phyloP scores from a whole-genome alignment of 106 monocot species.

The Phalaenopsis equestris region DNA sequence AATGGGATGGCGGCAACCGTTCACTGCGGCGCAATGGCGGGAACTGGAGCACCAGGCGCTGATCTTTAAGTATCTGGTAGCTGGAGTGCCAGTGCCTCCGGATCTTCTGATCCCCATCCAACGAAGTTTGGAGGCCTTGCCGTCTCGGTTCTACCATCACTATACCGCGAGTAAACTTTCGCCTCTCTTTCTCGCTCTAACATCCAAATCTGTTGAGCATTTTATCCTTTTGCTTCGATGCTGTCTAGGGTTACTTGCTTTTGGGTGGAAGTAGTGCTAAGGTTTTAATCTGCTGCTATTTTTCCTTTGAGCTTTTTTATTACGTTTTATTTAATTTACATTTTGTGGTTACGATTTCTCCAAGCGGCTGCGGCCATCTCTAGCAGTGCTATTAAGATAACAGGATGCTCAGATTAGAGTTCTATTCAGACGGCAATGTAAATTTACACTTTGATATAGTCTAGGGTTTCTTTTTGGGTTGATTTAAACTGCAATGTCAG shows the following conservation, averaged over 20 bases:
- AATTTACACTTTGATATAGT: neutral
- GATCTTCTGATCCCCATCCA: constrained; percentile 54
- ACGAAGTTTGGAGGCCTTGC: constrained; percentile 36
- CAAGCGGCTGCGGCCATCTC: neutral
- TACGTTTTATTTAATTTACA: no score
- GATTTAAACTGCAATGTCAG: neutral
- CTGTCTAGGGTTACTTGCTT: neutral
- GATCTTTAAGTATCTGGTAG: constrained; percentile 69
- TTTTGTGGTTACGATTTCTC: neutral
- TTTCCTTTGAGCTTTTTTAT: neutral
- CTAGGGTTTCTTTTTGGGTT: neutral
- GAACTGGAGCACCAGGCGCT: constrained; percentile 84
- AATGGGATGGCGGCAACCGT: constrained; percentile 28
- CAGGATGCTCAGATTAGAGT: no score
- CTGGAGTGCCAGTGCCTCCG: constrained; percentile 62
- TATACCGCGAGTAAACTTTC: constrained; percentile 17
- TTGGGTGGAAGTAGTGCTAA: neutral
- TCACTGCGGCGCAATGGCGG: constrained; percentile 73
- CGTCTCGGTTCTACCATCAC: constrained; percentile 10
- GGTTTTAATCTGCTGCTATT: neutral
- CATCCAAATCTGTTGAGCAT: neutral
- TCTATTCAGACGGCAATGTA: neutral
- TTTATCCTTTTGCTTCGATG: neutral
- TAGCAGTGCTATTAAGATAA: neutral
- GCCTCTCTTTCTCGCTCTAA: constrained; percentile 9